Conservation (phyloP, 1,139 yeast genomes). For the Pichia sp. region DNA sequence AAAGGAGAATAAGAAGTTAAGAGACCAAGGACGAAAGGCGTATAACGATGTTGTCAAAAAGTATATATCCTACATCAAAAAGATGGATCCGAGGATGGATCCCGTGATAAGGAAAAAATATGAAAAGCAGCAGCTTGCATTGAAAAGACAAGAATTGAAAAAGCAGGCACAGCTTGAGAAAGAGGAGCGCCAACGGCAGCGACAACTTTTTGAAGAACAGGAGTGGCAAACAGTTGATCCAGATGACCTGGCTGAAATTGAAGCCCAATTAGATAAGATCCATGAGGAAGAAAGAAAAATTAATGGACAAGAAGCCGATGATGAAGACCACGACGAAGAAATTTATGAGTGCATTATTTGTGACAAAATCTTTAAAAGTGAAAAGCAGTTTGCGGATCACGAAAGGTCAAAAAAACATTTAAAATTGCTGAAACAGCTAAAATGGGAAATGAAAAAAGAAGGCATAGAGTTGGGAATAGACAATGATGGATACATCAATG, state of each 20-base stretch:
- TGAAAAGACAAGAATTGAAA: constrained; percentile 52
- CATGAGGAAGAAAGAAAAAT: constrained; percentile 30
- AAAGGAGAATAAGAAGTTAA: constrained; percentile 75
- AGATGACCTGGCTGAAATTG: constrained; percentile 60
- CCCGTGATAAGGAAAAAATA: constrained; percentile 47
- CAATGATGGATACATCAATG: constrained; percentile 26
- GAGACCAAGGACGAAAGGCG: constrained; percentile 77
- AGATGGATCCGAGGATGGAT: constrained; percentile 76
- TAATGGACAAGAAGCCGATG: constrained; percentile 23
- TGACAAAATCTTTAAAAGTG: constrained; percentile 74
- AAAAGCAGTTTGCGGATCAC: constrained; percentile 72
- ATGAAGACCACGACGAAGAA: constrained; percentile 29
- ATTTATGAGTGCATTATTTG: constrained; percentile 85
- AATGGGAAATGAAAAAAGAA: constrained; percentile 78
- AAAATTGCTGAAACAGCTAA: constrained; percentile 58
- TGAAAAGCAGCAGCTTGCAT: constrained; percentile 48
- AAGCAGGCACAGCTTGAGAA: constrained; percentile 50
- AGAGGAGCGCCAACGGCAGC: constrained; percentile 31
- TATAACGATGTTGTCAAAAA: constrained; percentile 78
- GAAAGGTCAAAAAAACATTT: constrained; percentile 75
- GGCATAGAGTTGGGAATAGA: constrained; percentile 73
- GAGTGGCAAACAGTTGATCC: constrained; percentile 75
- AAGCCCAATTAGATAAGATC: constrained; percentile 48
- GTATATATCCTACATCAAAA: constrained; percentile 66
- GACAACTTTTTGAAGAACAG: constrained; percentile 56